These are phyloP conservation scores for Xerocomus minutiporus DNA, from an alignment of 1,284 basidiomycete genomes.

Conservation along the genomic window DNA sequence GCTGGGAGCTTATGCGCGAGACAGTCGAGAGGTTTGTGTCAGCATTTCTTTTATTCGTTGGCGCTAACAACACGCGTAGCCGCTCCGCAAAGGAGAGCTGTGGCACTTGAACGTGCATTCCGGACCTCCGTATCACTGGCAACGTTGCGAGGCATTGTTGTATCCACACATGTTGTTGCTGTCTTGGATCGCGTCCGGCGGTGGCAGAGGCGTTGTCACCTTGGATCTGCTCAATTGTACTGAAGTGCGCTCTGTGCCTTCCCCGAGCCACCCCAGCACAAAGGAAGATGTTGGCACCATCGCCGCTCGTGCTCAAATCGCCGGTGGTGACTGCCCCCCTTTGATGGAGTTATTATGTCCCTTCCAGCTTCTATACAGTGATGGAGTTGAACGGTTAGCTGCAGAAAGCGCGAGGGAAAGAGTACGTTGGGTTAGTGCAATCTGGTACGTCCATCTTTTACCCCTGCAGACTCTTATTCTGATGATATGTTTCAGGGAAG, in stretches of 20 bases:
- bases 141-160: constrained; percentile 77
- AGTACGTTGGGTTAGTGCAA: constrained; percentile 81
- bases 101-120: constrained; percentile 91
- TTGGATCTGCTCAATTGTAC: constrained; percentile 80
- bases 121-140: constrained; percentile 74
- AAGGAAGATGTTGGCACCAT: constrained; percentile 80
- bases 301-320: constrained; percentile 62
- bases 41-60: constrained; percentile 27
- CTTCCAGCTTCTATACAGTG: constrained; percentile 82
- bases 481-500: constrained; percentile 52
- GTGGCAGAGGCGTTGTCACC: constrained; percentile 75
- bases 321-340: constrained; percentile 41
- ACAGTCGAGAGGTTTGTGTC: constrained; percentile 45
- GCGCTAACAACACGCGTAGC: constrained; percentile 43
- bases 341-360: constrained; percentile 74
- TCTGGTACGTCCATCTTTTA: constrained; percentile 57
- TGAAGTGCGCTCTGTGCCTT: constrained; percentile 75
- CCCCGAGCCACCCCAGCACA: constrained; percentile 71
- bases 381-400: constrained; percentile 80
- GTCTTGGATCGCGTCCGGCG: constrained; percentile 76
- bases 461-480: not conserved
- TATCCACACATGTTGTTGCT: constrained; percentile 77
- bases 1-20: constrained; percentile 40
- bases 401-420: constrained; percentile 80
- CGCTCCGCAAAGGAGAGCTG: constrained; percentile 73